A percentile compares a stretch with the other conserved stretches of the same genome.
These are phyloP conservation scores for Penicillium sp. DNA, from an alignment of 2,329 filamentous ascomycete species.

Conservation along the genomic window DNA sequence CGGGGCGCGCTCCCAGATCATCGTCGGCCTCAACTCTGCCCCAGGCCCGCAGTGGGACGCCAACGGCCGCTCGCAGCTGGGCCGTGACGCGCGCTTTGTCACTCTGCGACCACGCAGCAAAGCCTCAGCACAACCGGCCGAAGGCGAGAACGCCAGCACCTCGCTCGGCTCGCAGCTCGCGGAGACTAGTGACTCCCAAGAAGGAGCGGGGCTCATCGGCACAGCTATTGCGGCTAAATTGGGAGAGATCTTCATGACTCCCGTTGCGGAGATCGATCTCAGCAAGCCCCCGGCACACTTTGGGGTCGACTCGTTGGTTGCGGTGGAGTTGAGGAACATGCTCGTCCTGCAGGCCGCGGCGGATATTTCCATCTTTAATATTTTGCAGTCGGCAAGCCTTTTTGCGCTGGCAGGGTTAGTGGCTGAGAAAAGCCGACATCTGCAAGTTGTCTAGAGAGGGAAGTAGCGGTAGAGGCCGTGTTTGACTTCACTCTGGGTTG, in stretches of 20 bases:
- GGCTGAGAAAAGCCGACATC: no score
- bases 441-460: no score
- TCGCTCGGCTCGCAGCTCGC: background rate
- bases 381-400: background rate
- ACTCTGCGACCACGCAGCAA: background rate
- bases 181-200: background rate
- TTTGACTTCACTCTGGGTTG: no score
- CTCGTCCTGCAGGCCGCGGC: background rate
- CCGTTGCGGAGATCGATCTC: slow-evolving; percentile 29
- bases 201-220: slow-evolving; percentile 16
- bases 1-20: background rate
- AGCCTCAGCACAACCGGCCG: background rate
- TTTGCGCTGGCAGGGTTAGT: no score
- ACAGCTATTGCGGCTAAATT: slow-evolving; percentile 30
- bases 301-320: slow-evolving; percentile 46
- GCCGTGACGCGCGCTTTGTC: background rate
- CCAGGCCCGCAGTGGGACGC: background rate
- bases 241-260: slow-evolving; percentile 32
- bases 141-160: background rate
- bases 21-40: background rate
- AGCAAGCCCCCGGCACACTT: slow-evolving; percentile 29
- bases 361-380: slow-evolving; percentile 7
- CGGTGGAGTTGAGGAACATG: slow-evolving; percentile 42
- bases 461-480: no score
- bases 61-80: background rate